These are phyloP conservation scores for Lycium barbarum DNA, from an alignment of 257 asterid species.

Conservation along the genomic window DNA sequence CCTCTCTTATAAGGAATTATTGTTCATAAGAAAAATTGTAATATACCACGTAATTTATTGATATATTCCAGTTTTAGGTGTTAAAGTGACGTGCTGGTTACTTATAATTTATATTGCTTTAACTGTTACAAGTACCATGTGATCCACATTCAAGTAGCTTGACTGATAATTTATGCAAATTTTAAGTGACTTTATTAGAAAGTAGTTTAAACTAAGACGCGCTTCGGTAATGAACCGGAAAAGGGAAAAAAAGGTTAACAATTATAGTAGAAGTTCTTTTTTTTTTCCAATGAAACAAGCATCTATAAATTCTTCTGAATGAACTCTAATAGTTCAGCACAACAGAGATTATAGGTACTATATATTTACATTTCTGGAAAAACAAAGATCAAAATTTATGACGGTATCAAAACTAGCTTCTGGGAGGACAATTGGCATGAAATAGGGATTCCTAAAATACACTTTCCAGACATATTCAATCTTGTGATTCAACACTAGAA, in stretches of 20 bases:
- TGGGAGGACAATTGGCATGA: no score
- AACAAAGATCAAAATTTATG: not conserved
- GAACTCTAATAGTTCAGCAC: not conserved
- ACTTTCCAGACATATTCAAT: no score
- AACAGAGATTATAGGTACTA: not conserved
- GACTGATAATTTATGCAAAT: not conserved
- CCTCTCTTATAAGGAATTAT: constrained; percentile 6
- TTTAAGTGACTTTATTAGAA: not conserved
- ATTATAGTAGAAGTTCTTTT: not conserved
- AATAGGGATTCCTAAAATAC: no score
- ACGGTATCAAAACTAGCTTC: no score
- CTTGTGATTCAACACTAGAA: no score
- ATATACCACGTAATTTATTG: not conserved
- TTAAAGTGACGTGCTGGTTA: not conserved
- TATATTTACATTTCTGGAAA: not conserved
- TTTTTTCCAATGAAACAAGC: not conserved
- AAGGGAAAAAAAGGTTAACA: not conserved
- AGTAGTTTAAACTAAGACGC: not conserved
- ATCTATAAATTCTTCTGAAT: not conserved
- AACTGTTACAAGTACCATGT: constrained; percentile 15
- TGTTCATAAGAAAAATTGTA: not conserved
- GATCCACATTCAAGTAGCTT: not conserved
- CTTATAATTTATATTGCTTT: not conserved
- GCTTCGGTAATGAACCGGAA: not conserved
- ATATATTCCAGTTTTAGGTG: not conserved